Conservation (phyloP, 2,329 filamentous ascomycete species). For the Chaetothyriales sp. region DNA sequence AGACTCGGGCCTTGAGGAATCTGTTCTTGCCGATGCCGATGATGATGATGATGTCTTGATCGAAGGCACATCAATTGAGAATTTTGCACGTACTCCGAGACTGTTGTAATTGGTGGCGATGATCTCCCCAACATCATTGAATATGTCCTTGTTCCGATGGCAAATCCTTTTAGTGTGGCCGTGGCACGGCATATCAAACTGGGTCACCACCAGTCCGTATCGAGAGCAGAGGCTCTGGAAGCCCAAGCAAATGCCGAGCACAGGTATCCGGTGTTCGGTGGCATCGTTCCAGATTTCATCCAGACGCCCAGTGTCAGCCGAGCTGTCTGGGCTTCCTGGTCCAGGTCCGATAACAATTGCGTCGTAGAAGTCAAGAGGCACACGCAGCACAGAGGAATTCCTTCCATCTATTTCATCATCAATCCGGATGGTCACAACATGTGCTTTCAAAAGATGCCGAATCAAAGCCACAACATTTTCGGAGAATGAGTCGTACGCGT, state of each 20-base stretch:
- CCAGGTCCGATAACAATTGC: conserved; percentile 85
- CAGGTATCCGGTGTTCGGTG: conserved; percentile 50
- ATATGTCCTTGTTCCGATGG: conserved; percentile 51
- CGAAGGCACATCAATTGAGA: background rate
- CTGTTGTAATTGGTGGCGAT: conserved; percentile 52
- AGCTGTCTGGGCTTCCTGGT: conserved; percentile 62
- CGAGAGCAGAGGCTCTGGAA: conserved; percentile 68
- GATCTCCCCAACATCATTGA: conserved; percentile 46
- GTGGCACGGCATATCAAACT: conserved; percentile 61
- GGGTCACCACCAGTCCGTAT: conserved; percentile 53
- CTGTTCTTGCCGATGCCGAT: background rate
- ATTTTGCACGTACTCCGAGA: conserved; percentile 8
- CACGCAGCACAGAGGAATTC: background rate
- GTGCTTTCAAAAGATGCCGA: conserved; percentile 51
- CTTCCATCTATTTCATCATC: conserved; percentile 31
- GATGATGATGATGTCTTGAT: background rate
- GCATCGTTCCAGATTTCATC: conserved; percentile 57
- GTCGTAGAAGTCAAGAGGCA: conserved; percentile 46
- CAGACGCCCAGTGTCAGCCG: conserved; percentile 73
- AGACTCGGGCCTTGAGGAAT: background rate
- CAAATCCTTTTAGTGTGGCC: conserved; percentile 61
- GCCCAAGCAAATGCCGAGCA: conserved; percentile 78
- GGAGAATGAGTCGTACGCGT: conserved; percentile 93
- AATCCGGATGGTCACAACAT: conserved; percentile 60
- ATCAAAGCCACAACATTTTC: conserved; percentile 85